Evolutionary conservation across 2,329 filamentous ascomycete species (phyloP).

Genomic region (Diaporthe capsici): DNA sequence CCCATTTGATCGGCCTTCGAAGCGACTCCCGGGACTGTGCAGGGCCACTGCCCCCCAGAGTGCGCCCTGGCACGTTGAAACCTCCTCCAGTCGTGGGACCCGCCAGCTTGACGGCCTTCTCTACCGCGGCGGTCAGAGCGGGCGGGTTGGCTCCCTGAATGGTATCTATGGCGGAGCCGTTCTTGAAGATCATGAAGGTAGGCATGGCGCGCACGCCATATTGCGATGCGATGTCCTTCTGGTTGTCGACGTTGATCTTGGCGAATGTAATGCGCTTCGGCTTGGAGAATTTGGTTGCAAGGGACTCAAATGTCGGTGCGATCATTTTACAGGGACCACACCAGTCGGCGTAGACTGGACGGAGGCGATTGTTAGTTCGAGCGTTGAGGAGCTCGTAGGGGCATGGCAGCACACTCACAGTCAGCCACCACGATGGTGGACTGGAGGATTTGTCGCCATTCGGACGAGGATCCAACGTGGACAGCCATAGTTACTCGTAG

Average conservation of each 20-base stretch:
- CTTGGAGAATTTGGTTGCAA: conserved; percentile 83
- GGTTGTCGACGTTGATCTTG: conserved; percentile 91
- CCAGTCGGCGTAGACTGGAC: conserved; percentile 92
- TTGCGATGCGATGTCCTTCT: conserved; percentile 80
- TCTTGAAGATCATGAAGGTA: conserved; percentile 93
- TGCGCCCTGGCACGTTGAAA: conserved; percentile 70
- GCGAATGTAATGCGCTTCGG: conserved; percentile 88
- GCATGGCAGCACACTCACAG: conserved; percentile 71
- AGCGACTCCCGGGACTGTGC: conserved; percentile 44
- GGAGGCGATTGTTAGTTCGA: conserved; percentile 44
- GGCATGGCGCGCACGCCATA: conserved; percentile 91
- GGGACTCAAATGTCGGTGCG: conserved; percentile 87
- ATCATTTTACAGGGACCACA: conserved; percentile 95
- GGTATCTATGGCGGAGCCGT: conserved; percentile 79
- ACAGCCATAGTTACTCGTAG: conserved; percentile 58
- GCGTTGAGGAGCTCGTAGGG: conserved; percentile 35
- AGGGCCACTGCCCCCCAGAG: conserved; percentile 62
- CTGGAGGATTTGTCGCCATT: conserved; percentile 81
- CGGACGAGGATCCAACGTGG: conserved; percentile 73
- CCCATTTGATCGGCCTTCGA: conserved; percentile 46
- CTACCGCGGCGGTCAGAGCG: conserved; percentile 82
- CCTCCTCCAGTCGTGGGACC: conserved; percentile 58
- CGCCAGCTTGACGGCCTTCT: conserved; percentile 74
- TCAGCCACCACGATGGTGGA: conserved; percentile 86
- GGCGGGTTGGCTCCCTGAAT: conserved; percentile 86